Percentiles rank a stretch among this genome's conserved stretches.
phyloP scores from a whole-genome alignment of 495 filamentous ascomycete species.

The Choiromyces venosus region DNA sequence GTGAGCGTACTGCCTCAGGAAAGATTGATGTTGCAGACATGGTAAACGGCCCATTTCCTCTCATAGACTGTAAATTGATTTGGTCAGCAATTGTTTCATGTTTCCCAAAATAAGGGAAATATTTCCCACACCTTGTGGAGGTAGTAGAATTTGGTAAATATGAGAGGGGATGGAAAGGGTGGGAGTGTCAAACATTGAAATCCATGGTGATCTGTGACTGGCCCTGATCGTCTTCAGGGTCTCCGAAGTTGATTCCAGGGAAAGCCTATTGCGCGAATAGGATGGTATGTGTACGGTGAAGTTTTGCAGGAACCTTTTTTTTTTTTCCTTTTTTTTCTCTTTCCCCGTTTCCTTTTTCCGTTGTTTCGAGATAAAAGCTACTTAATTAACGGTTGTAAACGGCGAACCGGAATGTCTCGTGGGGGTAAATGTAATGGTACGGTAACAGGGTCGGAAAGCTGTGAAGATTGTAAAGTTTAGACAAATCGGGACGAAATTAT shows the following conservation, averaged over 20 bases:
- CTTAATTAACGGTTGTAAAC: not conserved
- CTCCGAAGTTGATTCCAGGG: not conserved
- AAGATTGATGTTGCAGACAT: conserved; percentile 36
- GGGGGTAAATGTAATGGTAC: not conserved
- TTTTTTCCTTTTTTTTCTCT: not conserved
- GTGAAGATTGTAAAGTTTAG: not conserved
- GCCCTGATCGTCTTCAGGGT: not conserved
- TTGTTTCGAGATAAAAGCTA: not conserved
- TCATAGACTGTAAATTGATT: conserved; percentile 8
- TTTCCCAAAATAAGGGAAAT: conserved; percentile 2
- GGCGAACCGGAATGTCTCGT: not conserved
- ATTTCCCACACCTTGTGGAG: conserved; percentile 4
- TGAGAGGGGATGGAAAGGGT: not conserved
- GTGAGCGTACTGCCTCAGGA: conserved; percentile 33
- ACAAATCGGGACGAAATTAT: not conserved
- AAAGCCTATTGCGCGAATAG: not conserved
- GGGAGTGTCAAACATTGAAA: not conserved
- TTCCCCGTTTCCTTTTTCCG: not conserved
- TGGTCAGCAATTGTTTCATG: not conserved
- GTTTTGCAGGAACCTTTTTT: not conserved
- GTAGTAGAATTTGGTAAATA: not conserved
- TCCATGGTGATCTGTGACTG: not conserved
- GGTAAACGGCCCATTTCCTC: conserved; percentile 38
- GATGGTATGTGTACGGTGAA: not conserved
- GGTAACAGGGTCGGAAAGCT: not conserved